These are phyloP conservation scores for Laburnicola sp. DNA, from an alignment of 2,329 filamentous ascomycete genomes.

Conservation along the genomic window DNA sequence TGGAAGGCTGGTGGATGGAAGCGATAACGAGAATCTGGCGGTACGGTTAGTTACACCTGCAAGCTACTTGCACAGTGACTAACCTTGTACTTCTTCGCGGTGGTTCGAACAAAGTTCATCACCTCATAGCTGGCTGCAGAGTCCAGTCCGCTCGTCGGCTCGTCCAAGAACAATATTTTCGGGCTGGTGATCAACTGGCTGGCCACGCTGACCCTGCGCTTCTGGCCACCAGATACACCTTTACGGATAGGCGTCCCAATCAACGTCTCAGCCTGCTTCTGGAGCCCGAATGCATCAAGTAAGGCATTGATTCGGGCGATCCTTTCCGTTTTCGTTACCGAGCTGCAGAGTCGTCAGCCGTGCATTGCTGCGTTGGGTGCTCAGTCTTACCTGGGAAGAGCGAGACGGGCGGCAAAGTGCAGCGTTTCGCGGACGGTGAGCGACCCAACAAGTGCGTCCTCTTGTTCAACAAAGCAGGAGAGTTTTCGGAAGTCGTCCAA, in stretches of 20 bases:
- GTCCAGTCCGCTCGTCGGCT: conserved; percentile 82
- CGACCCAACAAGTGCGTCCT: conserved; percentile 80
- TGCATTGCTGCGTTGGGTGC: background rate
- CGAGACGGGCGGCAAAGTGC: conserved; percentile 72
- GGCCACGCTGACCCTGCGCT: conserved; percentile 76
- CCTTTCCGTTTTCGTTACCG: conserved; percentile 61
- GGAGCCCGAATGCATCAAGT: conserved; percentile 72
- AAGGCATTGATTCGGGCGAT: conserved; percentile 66
- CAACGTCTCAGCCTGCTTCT: conserved; percentile 68
- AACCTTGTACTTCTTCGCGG: conserved; percentile 69
- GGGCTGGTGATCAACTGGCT: conserved; percentile 80
- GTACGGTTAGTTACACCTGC: conserved; percentile 7
- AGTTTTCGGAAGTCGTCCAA: conserved; percentile 63
- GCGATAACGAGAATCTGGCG: conserved; percentile 72
- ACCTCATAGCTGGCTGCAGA: conserved; percentile 77
- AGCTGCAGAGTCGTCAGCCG: conserved; percentile 37
- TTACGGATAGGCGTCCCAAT: conserved; percentile 82
- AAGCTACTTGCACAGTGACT: conserved; percentile 18
- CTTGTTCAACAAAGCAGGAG: conserved; percentile 82
- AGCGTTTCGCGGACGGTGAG: conserved; percentile 81
- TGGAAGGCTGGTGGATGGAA: conserved; percentile 84
- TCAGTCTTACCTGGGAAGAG: conserved; percentile 49
- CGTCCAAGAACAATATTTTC: conserved; percentile 79
- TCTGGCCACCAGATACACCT: conserved; percentile 83
- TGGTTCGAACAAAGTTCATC: conserved; percentile 68